phyloP scores from a whole-genome alignment of 345 rosid species.

The Eucalyptus lansdowneana region DNA sequence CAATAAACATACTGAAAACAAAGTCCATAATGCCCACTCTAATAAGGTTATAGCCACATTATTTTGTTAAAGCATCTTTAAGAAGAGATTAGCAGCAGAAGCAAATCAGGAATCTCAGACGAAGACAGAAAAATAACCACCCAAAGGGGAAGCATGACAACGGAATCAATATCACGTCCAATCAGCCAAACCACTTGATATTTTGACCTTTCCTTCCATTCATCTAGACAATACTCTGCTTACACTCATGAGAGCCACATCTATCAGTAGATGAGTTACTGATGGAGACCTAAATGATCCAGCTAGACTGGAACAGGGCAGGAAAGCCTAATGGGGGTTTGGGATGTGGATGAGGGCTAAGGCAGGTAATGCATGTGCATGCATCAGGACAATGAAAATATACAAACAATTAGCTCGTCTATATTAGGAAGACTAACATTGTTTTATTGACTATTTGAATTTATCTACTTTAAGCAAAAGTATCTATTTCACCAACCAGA shows the following conservation, averaged over 20 bases:
- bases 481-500: not conserved
- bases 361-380: not conserved
- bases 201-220: not conserved
- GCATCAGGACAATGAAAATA: not conserved
- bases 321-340: not conserved
- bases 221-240: not conserved
- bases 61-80: not conserved
- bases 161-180: not conserved
- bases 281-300: not conserved
- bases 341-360: not conserved
- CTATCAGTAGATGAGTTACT: not conserved
- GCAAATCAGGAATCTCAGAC: not conserved
- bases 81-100: not conserved
- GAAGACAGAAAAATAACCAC: not conserved
- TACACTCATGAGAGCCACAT: not conserved
- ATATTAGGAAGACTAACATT: not conserved
- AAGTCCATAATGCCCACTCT: not conserved
- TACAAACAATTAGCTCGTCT: not conserved
- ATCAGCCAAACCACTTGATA: not conserved
- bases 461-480: not conserved
- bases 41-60: not conserved
- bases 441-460: not conserved
- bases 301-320: not conserved
- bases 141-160: not conserved
- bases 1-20: not conserved